Evolutionary conservation across 73 alveolate genomes (phyloP), one percentile per base, ranked within the genome.

Genomic region (Paramecium sexaurelia): DNA sequence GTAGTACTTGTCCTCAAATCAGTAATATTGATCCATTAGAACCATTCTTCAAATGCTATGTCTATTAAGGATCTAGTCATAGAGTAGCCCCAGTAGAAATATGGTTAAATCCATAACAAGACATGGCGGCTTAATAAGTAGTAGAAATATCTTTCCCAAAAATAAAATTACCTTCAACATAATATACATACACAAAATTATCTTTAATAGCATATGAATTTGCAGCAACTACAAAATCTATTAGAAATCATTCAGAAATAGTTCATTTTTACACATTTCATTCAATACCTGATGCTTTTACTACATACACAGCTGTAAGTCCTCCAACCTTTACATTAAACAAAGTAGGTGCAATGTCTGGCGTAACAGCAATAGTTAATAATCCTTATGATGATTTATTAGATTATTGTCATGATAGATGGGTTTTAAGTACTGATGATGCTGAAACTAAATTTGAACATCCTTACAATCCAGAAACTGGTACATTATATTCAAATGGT

Each of bases 381-480:
- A 85, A 61, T 27, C 87, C 93, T 29, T 51, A 85, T 36, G 55
- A 71, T 26, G 85, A 69, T 32, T 15, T 69, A 0, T 13, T 69
- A 6, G 85, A 35, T 35, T 32, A 36, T 7, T 85, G 87, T 8
- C 78, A 75, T 61, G 93, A 85, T 57, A 85, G 93, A 85, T 39
- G 78, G 78, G 86, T 85, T 0, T 39, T 85, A 5, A 56, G 84
- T 26, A 85, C 93, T 8, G 84, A 71, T 0, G 84, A 71, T 57
- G 41, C 27, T 37, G 56, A 56, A 35, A 85, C 55, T 36, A 55
- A 27, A 1, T 61, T 85, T 55, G 93, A 85, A 32, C 84, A 85
- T 7, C 93, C 93, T n/a, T 61, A 43, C 26, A 55, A 56, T 43
- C 93, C 93, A 29, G 73, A 43, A 29, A 35, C 87, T 57, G 73